Conservation (phyloP, 495 filamentous ascomycete genomes). For the Alectoria sarmentosa region DNA sequence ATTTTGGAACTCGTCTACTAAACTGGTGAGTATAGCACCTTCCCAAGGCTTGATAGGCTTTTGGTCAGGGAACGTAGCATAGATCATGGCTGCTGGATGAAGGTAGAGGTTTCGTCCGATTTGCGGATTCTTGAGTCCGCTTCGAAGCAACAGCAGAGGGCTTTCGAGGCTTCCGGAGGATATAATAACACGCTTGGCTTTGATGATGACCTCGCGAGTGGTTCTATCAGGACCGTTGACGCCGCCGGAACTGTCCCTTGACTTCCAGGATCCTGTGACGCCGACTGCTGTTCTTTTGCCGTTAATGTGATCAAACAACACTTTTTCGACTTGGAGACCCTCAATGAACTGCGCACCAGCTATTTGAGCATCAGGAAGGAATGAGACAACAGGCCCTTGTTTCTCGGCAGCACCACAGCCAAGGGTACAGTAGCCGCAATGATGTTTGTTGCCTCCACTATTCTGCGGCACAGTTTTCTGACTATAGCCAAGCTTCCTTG, state of each 20-base stretch:
- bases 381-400: constrained; percentile 69
- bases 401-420: constrained; percentile 70
- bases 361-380: constrained; percentile 67
- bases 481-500: constrained; percentile 65
- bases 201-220: constrained; percentile 56
- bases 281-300: constrained; percentile 57
- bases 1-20: constrained; percentile 73
- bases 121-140: constrained; percentile 66
- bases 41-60: constrained; percentile 66
- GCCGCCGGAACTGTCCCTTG: constrained; percentile 55
- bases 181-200: constrained; percentile 76
- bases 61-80: constrained; percentile 53
- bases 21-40: constrained; percentile 67
- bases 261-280: constrained; percentile 65
- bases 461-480: constrained; percentile 73
- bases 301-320: constrained; percentile 54
- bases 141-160: constrained; percentile 67
- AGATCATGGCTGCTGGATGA: constrained; percentile 62
- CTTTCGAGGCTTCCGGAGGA: constrained; percentile 66
- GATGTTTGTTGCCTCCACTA: constrained; percentile 59
- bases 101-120: constrained; percentile 80
- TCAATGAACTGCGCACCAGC: constrained; percentile 75
- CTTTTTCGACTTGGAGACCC: constrained; percentile 59
- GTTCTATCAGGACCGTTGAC: constrained; percentile 42
- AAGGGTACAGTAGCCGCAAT: constrained; percentile 71